A percentile compares a stretch with the other conserved stretches of the same genome.
Evolutionary conservation across 2,329 filamentous ascomycete genomes (phyloP).

Genomic region (Pseudogymnoascus sp.): DNA sequence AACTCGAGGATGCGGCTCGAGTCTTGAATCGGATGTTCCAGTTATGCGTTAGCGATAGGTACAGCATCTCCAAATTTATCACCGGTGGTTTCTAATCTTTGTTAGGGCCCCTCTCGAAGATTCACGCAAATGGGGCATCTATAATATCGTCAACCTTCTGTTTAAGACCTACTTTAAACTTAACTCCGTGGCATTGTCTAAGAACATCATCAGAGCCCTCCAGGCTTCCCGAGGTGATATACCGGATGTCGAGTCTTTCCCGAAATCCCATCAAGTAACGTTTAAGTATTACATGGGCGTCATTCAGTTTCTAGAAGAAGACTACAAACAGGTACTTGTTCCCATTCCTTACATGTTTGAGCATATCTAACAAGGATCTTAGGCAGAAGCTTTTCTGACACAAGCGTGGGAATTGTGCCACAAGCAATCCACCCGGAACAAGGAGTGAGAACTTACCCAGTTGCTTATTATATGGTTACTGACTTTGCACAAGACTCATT

Average conservation of each 20-base stretch:
- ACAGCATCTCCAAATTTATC: conserved; percentile 20
- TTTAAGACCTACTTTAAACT: conserved; percentile 99
- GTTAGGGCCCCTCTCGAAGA: conserved; percentile 71
- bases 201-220: conserved; percentile 81
- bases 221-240: conserved; percentile 72
- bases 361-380: not conserved
- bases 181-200: conserved; percentile 80
- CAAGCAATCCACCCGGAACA: conserved; percentile 63
- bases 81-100: conserved; percentile 10
- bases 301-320: conserved; percentile 88
- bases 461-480: conserved; percentile 8
- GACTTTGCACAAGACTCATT: conserved; percentile 56
- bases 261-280: conserved; percentile 83
- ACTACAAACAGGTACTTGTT: conserved; percentile 65
- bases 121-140: conserved; percentile 96
- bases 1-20: conserved; percentile 83
- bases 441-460: conserved; percentile 53
- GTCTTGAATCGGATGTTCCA: conserved; percentile 90
- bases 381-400: conserved; percentile 75
- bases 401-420: conserved; percentile 80
- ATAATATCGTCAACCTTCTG: conserved; percentile 86
- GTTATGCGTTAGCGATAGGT: conserved; percentile 84
- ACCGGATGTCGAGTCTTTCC: conserved; percentile 71
- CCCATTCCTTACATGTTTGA: not conserved
- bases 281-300: conserved; percentile 96